A percentile compares a stretch with the other conserved stretches of the same genome.
Conservation (phyloP, 2,329 filamentous ascomycete species). For the Aspergillus pseudoviridinutans region DNA sequence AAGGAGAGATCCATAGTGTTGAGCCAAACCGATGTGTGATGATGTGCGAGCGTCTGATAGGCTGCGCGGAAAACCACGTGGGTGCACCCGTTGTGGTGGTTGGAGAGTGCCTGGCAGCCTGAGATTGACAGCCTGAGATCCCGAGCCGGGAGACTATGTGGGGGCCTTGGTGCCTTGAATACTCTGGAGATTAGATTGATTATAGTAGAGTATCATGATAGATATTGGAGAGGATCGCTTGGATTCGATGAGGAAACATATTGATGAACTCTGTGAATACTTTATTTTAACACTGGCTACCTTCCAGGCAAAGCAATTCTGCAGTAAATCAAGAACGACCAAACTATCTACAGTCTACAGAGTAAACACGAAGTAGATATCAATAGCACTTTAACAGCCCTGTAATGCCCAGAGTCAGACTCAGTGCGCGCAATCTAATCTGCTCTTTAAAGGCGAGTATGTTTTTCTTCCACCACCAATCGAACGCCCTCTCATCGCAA, state of each 20-base stretch:
- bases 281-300: too few relatives aligned
- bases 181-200: background rate
- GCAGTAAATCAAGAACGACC: too few relatives aligned
- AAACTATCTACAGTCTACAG: too few relatives aligned
- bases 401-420: background rate
- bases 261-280: too few relatives aligned
- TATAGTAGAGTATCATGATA: too few relatives aligned
- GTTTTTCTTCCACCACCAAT: background rate
- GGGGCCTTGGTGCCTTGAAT: background rate
- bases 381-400: background rate
- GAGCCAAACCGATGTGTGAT: background rate
- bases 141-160: background rate
- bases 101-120: background rate
- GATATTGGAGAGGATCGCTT: too few relatives aligned
- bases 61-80: background rate
- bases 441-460: too few relatives aligned
- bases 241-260: too few relatives aligned
- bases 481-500: background rate
- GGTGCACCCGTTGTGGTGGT: background rate
- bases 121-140: background rate
- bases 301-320: too few relatives aligned
- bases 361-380: background rate
- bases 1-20: too few relatives aligned
- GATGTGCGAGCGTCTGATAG: background rate
- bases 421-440: too few relatives aligned